Percentiles rank a stretch among this genome's conserved stretches.
Evolutionary conservation across 495 filamentous ascomycete genomes (phyloP).

Genomic region (Tetracladium marchalianum): DNA sequence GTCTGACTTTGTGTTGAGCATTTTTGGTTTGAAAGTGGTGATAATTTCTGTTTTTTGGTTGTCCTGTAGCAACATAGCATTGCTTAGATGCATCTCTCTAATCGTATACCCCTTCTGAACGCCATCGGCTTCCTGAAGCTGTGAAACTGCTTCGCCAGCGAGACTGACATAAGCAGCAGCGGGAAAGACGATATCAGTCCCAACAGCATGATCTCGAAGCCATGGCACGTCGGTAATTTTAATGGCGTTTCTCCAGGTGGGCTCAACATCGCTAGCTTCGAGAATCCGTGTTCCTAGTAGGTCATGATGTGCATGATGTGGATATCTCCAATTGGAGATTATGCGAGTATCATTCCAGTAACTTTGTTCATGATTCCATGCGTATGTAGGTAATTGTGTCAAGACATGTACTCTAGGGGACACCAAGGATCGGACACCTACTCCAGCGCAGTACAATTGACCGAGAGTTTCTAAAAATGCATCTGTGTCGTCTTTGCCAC

Average conservation of each 20-base stretch:
- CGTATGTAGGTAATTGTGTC: slow-evolving; percentile 34
- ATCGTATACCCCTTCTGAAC: no score
- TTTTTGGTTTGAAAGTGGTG: slow-evolving; percentile 25
- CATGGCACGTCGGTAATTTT: slow-evolving; percentile 12
- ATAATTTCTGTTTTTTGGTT: slow-evolving; percentile 24
- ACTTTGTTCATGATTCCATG: slow-evolving; percentile 40
- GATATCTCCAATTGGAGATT: slow-evolving; percentile 38
- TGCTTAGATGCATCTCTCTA: no score
- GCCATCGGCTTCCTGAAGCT: slow-evolving; percentile 6
- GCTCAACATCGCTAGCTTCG: slow-evolving; percentile 19
- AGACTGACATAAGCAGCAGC: slow-evolving; percentile 39
- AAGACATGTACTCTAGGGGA: slow-evolving; percentile 23
- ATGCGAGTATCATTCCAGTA: slow-evolving; percentile 45
- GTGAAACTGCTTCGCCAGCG: slow-evolving; percentile 36
- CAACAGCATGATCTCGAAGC: slow-evolving; percentile 19
- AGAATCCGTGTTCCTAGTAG: slow-evolving; percentile 23
- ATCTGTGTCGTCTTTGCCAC: slow-evolving; percentile 33
- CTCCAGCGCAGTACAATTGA: slow-evolving; percentile 25
- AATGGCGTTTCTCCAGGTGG: slow-evolving; percentile 26
- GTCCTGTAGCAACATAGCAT: slow-evolving; percentile 17
- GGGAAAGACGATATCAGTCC: slow-evolving; percentile 12
- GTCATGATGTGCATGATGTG: slow-evolving; percentile 32
- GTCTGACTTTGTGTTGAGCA: slow-evolving; percentile 26
- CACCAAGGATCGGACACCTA: slow-evolving; percentile 29
- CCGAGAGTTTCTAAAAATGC: slow-evolving; percentile 33